These are phyloP conservation scores for Cutaneotrichosporon spelunceum DNA, from an alignment of 1,284 basidiomycete species.

Conservation along the genomic window DNA sequence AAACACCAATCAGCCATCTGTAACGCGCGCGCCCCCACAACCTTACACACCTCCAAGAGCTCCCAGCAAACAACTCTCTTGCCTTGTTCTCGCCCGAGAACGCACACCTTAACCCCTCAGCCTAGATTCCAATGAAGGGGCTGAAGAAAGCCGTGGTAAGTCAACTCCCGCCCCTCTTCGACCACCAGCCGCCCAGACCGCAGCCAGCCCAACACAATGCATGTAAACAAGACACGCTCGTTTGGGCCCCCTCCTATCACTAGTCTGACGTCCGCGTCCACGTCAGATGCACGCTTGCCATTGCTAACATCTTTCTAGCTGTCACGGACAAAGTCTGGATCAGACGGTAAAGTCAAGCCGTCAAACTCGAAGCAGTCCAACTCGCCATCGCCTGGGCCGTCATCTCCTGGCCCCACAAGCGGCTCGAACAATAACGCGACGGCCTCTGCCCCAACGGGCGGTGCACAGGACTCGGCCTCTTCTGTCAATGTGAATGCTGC, in stretches of 20 bases:
- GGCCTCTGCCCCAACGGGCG: constrained; percentile 2
- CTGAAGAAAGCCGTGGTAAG: constrained; percentile 81
- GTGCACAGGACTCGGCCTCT: neutral
- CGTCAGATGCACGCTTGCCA: neutral
- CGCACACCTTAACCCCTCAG: neutral
- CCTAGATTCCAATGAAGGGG: constrained; percentile 66
- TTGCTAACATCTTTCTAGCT: constrained; percentile 18
- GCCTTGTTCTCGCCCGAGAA: neutral
- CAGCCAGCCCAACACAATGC: neutral
- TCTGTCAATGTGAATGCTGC: constrained; percentile 9
- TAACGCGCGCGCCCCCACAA: neutral
- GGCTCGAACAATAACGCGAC: neutral
- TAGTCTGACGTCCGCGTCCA: neutral
- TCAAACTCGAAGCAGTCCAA: constrained; percentile 52
- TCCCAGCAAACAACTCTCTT: neutral
- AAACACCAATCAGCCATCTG: neutral
- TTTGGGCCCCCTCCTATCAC: neutral
- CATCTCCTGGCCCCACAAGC: constrained; percentile 11
- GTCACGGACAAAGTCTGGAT: constrained; percentile 42
- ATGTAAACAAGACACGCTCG: neutral
- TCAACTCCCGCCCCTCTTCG: constrained; percentile 13
- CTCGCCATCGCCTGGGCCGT: constrained; percentile 29
- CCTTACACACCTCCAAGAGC: neutral
- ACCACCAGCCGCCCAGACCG: neutral
- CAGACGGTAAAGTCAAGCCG: constrained; percentile 47